Conservation (phyloP, 768 basidiomycete genomes). For the Termitomyces sp. region DNA sequence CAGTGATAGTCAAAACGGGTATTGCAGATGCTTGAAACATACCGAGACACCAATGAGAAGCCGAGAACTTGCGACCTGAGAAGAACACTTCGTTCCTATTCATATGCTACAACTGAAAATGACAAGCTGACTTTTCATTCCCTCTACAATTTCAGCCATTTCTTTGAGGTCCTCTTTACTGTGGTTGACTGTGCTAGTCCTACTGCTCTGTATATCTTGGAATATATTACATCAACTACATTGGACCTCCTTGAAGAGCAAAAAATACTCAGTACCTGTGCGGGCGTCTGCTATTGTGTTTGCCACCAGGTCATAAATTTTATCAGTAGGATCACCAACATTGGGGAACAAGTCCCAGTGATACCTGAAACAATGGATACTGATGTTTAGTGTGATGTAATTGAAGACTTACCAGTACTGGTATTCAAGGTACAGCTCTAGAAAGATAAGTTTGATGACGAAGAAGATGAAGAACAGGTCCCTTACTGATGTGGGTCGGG, state of each 20-base stretch:
- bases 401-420: slow-evolving; percentile 10
- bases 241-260: neutral
- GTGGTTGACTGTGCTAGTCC: slow-evolving; percentile 7
- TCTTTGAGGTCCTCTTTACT: slow-evolving; percentile 8
- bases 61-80: neutral
- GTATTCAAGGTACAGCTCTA: slow-evolving; percentile 11
- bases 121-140: slow-evolving; percentile 3
- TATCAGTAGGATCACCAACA: neutral
- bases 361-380: neutral
- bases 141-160: slow-evolving; percentile 14
- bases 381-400: neutral
- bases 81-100: neutral
- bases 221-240: neutral
- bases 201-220: slow-evolving; percentile 4
- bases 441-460: neutral
- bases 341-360: slow-evolving; percentile 15
- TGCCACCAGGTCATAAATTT: slow-evolving; percentile 4
- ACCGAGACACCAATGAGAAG: slow-evolving; percentile 15
- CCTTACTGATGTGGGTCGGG: slow-evolving; percentile 3
- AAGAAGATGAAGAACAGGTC: neutral
- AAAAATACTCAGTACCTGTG: slow-evolving; percentile 4
- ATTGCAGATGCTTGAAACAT: neutral
- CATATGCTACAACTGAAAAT: too few species aligned
- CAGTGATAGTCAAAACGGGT: too few species aligned
- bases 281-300: slow-evolving; percentile 13